These are phyloP conservation scores for Nothopassalora personata DNA, from an alignment of 2,329 filamentous ascomycete genomes.

Conservation along the genomic window DNA sequence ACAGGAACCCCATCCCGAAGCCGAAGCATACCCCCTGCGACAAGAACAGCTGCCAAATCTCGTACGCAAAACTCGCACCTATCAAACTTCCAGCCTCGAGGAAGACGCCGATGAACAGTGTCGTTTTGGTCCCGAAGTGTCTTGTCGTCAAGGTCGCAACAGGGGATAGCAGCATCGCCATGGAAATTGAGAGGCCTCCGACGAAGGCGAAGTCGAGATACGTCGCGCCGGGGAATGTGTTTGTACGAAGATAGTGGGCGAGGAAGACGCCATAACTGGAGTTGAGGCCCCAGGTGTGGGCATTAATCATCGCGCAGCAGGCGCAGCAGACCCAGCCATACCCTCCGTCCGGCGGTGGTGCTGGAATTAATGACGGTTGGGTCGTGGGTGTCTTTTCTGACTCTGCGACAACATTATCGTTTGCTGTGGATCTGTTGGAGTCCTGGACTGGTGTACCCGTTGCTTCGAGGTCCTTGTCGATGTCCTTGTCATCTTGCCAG, in stretches of 20 bases:
- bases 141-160: slow-evolving; percentile 59
- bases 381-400: background rate
- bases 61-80: slow-evolving; percentile 61
- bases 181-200: slow-evolving; percentile 63
- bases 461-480: background rate
- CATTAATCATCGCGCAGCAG: slow-evolving; percentile 27
- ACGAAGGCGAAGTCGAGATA: slow-evolving; percentile 69
- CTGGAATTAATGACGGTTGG: background rate
- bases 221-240: slow-evolving; percentile 59
- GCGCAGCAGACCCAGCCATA: slow-evolving; percentile 55
- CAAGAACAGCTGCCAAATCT: slow-evolving; percentile 72
- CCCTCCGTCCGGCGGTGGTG: slow-evolving; percentile 46
- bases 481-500: background rate
- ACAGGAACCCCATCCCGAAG: slow-evolving; percentile 71
- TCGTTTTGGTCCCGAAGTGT: slow-evolving; percentile 57
- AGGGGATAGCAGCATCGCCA: slow-evolving; percentile 63
- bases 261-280: slow-evolving; percentile 66
- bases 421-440: background rate
- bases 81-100: slow-evolving; percentile 62
- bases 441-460: background rate
- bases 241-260: slow-evolving; percentile 64
- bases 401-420: background rate
- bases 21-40: slow-evolving; percentile 72
- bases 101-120: slow-evolving; percentile 59
- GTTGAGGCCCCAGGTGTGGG: slow-evolving; percentile 41